Evolutionary conservation across 2,329 filamentous ascomycete species (phyloP).

Genomic region (Colletotrichum karsti): DNA sequence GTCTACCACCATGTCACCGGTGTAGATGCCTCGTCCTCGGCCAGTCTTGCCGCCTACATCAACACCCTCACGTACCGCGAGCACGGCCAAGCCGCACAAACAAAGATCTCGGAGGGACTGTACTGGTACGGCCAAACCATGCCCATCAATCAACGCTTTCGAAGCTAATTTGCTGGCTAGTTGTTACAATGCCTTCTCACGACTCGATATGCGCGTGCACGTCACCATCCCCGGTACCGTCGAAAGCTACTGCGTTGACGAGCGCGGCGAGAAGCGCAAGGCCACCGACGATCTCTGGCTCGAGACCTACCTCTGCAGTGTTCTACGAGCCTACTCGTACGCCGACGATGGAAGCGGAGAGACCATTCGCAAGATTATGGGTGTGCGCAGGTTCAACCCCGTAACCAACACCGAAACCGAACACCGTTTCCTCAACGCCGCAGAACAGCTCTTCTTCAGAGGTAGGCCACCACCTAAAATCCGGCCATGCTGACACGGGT

Average conservation of each 20-base stretch:
- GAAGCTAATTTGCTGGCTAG: constrained; percentile 38
- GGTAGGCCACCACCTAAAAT: constrained; percentile 57
- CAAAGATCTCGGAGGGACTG: constrained; percentile 92
- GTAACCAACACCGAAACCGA: constrained; percentile 98
- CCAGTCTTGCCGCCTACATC: constrained; percentile 96
- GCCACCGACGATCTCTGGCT: constrained; percentile 96
- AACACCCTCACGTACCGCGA: constrained; percentile 95
- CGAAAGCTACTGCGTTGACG: constrained; percentile 97
- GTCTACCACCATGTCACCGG: constrained; percentile 98
- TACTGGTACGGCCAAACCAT: constrained; percentile 73
- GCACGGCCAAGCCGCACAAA: constrained; percentile 72
- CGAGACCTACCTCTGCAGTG: constrained; percentile 95
- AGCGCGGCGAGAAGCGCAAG: constrained; percentile 92
- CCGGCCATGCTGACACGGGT: not conserved
- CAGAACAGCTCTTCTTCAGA: constrained; percentile 93
- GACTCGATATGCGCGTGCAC: constrained; percentile 97
- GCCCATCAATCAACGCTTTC: constrained; percentile 40
- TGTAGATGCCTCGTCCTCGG: constrained; percentile 95
- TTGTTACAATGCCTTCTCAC: constrained; percentile 99
- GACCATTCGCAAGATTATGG: constrained; percentile 94
- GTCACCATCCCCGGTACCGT: constrained; percentile 97
- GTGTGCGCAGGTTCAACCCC: constrained; percentile 96
- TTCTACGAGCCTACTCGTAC: constrained; percentile 94
- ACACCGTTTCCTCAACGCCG: constrained; percentile 93
- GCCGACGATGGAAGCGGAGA: constrained; percentile 95